phyloP scores from a whole-genome alignment of 805 yeast genomes.

The Saturnispora sanitii region DNA sequence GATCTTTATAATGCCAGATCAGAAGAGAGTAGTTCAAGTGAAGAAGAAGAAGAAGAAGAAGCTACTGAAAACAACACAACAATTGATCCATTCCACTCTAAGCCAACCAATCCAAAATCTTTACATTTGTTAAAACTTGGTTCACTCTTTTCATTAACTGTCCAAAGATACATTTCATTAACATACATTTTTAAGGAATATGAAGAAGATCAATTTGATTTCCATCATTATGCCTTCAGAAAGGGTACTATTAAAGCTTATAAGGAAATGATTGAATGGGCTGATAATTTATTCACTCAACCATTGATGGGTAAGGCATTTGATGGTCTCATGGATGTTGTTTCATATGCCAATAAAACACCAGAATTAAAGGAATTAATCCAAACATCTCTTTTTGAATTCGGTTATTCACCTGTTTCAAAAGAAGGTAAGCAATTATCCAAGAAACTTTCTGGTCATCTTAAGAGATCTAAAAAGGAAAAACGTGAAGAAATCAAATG shows the following conservation, averaged over 20 bases:
- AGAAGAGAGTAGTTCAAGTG: background rate
- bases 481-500: conserved; percentile 50
- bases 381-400: conserved; percentile 9
- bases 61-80: conserved; percentile 26
- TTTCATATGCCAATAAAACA: conserved; percentile 33
- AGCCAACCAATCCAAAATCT: background rate
- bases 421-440: conserved; percentile 4
- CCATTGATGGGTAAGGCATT: conserved; percentile 68
- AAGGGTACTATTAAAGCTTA: conserved; percentile 86
- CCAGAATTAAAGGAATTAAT: conserved; percentile 11
- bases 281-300: conserved; percentile 56
- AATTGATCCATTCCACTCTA: conserved; percentile 20
- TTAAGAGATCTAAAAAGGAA: conserved; percentile 36
- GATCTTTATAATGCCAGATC: conserved; percentile 13
- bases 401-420: conserved; percentile 3
- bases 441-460: conserved; percentile 1
- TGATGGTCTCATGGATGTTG: conserved; percentile 50
- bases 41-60: conserved; percentile 8
- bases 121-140: conserved; percentile 31
- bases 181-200: conserved; percentile 60
- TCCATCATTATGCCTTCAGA: conserved; percentile 86
- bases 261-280: conserved; percentile 72
- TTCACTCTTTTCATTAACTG: conserved; percentile 52
- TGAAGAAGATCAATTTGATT: conserved; percentile 81
- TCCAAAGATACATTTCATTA: conserved; percentile 67